Base-by-base conservation (phyloP, 805 yeast species). In the Yarrowia osloensis region DNA sequence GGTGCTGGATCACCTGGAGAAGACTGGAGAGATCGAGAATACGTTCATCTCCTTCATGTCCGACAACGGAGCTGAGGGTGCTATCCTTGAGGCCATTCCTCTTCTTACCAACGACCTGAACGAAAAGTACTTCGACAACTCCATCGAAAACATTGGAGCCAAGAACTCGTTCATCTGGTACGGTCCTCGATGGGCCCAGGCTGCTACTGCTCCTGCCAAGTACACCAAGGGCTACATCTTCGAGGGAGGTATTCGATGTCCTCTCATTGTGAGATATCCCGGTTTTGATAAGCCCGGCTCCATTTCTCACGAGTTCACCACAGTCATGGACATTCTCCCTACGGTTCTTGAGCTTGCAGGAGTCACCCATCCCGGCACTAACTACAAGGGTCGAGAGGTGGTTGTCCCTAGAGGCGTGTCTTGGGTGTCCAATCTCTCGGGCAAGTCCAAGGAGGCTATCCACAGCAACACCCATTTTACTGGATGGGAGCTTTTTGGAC, bases 51-150 rank as follows among this genome's bases (percentile, higher is more conserved):
- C 84, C 29, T 85, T 85, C 75, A 82, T 85, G 81, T 84, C 87
- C 2, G 88, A 85, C 73, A 85, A 85, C 72, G 89, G 88, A 28
- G 88, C 88, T 11, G 88, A 85, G 73, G 87, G 88, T 17, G 81
- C 84, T 80, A 74, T 84, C 61, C 77, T 84, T 75, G 87, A 85
- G 70, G 88, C 86, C 2, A 75, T 83, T 70, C 87, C 89, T 2
- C 73, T 83, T 52, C 68, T 75, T 4, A 75, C 76, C 35, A 69
- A 71, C 26, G 74, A 71, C 29, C 75, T 77, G 42, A 74, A 74
- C 59, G 74, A 71, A 8, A 70, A 72, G 8, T 70, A 78, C 68
- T 84, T 77, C 72, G 73, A 83, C 70, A 84, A 84, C 70, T 65
- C 74, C 2, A 73, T 73, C 33, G 83, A 80, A 1, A 84, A 84